Evolutionary conservation across 441 rosid genomes (phyloP).

Genomic region (Erysimum cheiri): DNA sequence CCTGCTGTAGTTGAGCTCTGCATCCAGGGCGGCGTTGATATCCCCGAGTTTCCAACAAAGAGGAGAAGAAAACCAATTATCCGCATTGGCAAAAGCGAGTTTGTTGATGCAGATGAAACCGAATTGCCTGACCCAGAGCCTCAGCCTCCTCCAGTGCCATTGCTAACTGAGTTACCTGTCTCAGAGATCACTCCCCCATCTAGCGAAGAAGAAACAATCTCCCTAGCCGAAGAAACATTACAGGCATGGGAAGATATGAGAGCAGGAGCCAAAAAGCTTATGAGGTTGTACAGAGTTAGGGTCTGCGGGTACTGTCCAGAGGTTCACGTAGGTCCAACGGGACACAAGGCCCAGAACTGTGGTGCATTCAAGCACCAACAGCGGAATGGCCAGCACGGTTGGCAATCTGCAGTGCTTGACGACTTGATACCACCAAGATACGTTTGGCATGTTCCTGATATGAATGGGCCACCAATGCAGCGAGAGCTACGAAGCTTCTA

Average conservation of each 20-base stretch:
- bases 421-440: constrained; percentile 92
- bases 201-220: constrained; percentile 59
- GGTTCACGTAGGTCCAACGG: constrained; percentile 82
- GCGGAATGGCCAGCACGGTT: constrained; percentile 93
- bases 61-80: constrained; percentile 90
- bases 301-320: constrained; percentile 97
- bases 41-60: constrained; percentile 78
- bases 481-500: constrained; percentile 76
- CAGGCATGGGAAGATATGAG: constrained; percentile 80
- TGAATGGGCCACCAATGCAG: constrained; percentile 63
- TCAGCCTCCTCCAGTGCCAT: constrained; percentile 53
- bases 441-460: constrained; percentile 93
- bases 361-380: constrained; percentile 97
- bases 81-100: constrained; percentile 75
- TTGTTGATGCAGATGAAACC: constrained; percentile 88
- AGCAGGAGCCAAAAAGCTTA: constrained; percentile 79
- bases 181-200: constrained; percentile 63
- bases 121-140: constrained; percentile 79
- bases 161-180: constrained; percentile 62
- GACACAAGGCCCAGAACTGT: constrained; percentile 95
- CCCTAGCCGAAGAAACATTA: constrained; percentile 81
- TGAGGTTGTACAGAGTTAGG: constrained; percentile 83
- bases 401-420: constrained; percentile 88
- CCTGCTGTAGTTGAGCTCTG: constrained; percentile 92
- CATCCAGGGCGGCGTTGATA: constrained; percentile 86